Conservation (phyloP, 2,329 filamentous ascomycete species). For the Xenoacremonium recifei region DNA sequence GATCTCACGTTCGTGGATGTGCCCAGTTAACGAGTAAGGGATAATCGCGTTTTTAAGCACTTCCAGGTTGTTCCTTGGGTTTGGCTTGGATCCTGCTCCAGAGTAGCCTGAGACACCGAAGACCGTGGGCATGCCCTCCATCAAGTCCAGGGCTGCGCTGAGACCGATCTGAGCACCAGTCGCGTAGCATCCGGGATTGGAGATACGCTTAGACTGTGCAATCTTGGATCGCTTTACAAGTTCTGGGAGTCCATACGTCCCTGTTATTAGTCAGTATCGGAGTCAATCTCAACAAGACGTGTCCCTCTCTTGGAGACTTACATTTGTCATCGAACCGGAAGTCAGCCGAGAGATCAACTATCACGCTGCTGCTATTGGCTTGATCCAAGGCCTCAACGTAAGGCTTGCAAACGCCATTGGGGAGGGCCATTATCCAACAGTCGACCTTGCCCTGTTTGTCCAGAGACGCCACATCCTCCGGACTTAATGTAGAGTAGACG, state of each 20-base stretch:
- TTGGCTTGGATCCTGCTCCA: slow-evolving; percentile 91
- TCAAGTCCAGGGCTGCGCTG: slow-evolving; percentile 71
- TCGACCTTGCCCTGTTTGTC: slow-evolving; percentile 83
- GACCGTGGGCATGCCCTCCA: slow-evolving; percentile 76
- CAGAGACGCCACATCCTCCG: slow-evolving; percentile 84
- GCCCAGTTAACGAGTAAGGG: slow-evolving; percentile 69
- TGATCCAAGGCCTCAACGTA: slow-evolving; percentile 86
- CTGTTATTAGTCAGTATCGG: neutral
- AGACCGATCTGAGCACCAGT: slow-evolving; percentile 91
- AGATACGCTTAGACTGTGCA: slow-evolving; percentile 66
- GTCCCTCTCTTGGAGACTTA: no score
- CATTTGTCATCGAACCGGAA: slow-evolving; percentile 73
- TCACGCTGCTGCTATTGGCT: slow-evolving; percentile 64
- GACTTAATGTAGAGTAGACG: slow-evolving; percentile 84
- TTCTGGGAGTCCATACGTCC: slow-evolving; percentile 88
- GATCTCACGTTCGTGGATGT: slow-evolving; percentile 94
- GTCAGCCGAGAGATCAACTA: slow-evolving; percentile 95
- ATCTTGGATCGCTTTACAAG: slow-evolving; percentile 75
- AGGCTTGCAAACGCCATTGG: slow-evolving; percentile 91
- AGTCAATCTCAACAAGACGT: no score
- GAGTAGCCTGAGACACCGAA: slow-evolving; percentile 95
- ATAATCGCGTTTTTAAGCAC: slow-evolving; percentile 84
- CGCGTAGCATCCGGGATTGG: slow-evolving; percentile 93
- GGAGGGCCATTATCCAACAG: slow-evolving; percentile 96
- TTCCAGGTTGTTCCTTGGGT: slow-evolving; percentile 87